A percentile compares a stretch with the other conserved stretches of the same genome.
Conservation (phyloP, 352 stramenopile species). For the Phytophthora podocarpi region DNA sequence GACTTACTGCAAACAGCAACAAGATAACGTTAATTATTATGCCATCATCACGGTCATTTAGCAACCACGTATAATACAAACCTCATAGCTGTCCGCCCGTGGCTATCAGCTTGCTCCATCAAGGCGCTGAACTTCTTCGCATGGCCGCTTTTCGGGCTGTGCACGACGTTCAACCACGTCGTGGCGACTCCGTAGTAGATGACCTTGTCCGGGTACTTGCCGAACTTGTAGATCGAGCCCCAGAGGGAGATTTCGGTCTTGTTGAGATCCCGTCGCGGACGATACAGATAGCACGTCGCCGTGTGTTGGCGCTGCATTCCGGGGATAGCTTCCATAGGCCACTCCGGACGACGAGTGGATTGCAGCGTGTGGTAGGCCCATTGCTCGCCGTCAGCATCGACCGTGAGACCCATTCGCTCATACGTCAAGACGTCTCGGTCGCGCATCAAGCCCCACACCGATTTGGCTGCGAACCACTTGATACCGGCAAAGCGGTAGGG, state of each 20-base stretch:
- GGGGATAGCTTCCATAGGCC: slow-evolving; percentile 31
- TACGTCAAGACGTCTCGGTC: slow-evolving; percentile 40
- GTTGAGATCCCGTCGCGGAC: slow-evolving; percentile 28
- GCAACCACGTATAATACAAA: slow-evolving; percentile 1
- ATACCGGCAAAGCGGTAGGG: slow-evolving; percentile 41
- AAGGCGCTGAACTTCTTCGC: slow-evolving; percentile 40
- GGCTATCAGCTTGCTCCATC: slow-evolving; percentile 25
- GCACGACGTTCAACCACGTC: slow-evolving; percentile 37
- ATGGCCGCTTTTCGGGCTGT: slow-evolving; percentile 32
- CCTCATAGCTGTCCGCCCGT: slow-evolving; percentile 30
- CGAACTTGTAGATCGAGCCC: slow-evolving; percentile 39
- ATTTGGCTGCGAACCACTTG: slow-evolving; percentile 38
- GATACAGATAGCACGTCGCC: slow-evolving; percentile 37
- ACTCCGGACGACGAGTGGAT: slow-evolving; percentile 37
- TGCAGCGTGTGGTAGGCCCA: slow-evolving; percentile 40
- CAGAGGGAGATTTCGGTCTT: slow-evolving; percentile 43
- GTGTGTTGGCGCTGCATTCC: slow-evolving; percentile 31
- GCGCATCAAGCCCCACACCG: slow-evolving; percentile 18
- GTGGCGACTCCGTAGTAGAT: slow-evolving; percentile 41
- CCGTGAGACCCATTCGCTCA: slow-evolving; percentile 37
- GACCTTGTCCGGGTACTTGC: slow-evolving; percentile 32
- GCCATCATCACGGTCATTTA: slow-evolving; percentile 10
- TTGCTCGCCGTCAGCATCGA: slow-evolving; percentile 30
- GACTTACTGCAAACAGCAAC: slow-evolving; percentile 20
- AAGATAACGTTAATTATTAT: no score